Percentiles rank a stretch among this genome's conserved stretches.
Evolutionary conservation across 441 rosid species (phyloP).

Genomic region (Aleurites moluccanus): DNA sequence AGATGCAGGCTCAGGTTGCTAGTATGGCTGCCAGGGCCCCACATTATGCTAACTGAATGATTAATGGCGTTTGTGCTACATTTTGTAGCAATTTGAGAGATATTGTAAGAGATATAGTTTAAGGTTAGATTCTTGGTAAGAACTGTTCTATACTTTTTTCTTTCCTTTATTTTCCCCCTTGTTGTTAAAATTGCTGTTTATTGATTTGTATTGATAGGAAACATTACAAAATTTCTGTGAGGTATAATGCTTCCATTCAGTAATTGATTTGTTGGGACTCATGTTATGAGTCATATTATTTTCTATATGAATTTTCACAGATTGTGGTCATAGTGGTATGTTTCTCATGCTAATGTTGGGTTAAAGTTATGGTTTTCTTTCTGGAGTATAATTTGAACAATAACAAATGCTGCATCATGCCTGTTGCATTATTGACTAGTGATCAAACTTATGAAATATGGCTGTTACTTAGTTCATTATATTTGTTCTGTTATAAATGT

Average conservation of each 20-base stretch:
- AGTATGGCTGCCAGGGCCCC: conserved; percentile 69
- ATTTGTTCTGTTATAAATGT: neutral
- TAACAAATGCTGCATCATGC: neutral
- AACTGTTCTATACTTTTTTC: conserved; percentile 16
- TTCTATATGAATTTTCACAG: neutral
- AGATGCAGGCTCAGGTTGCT: conserved; percentile 91
- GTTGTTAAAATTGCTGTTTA: conserved; percentile 10
- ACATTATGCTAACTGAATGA: conserved; percentile 41
- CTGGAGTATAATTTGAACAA: neutral
- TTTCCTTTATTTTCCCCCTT: neutral
- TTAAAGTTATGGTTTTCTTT: too few relatives aligned
- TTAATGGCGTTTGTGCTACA: conserved; percentile 13
- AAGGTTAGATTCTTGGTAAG: conserved; percentile 33
- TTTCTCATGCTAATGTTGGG: neutral
- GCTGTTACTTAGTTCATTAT: neutral
- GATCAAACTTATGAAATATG: neutral
- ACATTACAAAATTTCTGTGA: conserved; percentile 18
- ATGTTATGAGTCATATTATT: neutral
- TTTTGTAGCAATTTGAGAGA: conserved; percentile 3
- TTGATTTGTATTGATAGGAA: conserved; percentile 29
- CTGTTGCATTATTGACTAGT: neutral
- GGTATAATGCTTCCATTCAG: neutral
- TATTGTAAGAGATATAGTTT: too few relatives aligned
- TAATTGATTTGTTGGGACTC: conserved; percentile 10
- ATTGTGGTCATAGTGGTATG: neutral